These are phyloP conservation scores for Incumbomyces delicatus DNA, from an alignment of 2,329 filamentous ascomycete species.

Conservation along the genomic window DNA sequence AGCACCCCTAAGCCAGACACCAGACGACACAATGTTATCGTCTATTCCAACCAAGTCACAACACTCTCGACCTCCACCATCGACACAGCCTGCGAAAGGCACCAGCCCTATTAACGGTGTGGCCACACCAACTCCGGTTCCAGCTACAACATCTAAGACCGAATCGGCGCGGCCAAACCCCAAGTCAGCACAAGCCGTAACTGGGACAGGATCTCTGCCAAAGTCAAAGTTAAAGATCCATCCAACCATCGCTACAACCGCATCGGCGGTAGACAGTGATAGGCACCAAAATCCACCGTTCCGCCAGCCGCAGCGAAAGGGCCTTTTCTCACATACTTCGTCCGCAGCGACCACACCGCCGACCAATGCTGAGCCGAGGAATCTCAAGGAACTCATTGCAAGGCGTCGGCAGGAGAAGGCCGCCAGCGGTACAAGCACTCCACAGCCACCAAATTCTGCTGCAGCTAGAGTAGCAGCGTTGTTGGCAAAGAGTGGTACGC, in stretches of 20 bases:
- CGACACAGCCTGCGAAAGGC: background rate
- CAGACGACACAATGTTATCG: background rate
- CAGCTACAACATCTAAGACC: background rate
- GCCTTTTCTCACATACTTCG: background rate
- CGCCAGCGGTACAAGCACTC: slow-evolving; percentile 4
- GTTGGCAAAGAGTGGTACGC: too few species aligned
- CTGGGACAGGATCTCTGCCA: background rate
- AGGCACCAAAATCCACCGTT: slow-evolving; percentile 3
- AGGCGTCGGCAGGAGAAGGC: background rate
- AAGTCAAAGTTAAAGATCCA: slow-evolving; percentile 1
- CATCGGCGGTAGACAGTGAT: slow-evolving; percentile 1
- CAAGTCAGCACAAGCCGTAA: background rate
- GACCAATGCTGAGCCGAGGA: background rate
- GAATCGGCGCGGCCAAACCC: background rate
- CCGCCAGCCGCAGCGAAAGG: slow-evolving; percentile 2
- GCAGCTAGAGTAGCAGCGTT: slow-evolving; percentile 3
- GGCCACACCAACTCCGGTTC: background rate
- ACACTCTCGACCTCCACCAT: background rate
- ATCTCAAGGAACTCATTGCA: background rate
- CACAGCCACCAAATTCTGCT: slow-evolving; percentile 6
- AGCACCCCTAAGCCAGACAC: background rate
- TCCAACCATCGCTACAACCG: background rate
- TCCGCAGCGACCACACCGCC: slow-evolving; percentile 6
- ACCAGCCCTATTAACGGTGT: background rate
- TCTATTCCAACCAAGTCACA: background rate